Conservation (phyloP, 257 asterid genomes). For the Penstemon barbatus region DNA sequence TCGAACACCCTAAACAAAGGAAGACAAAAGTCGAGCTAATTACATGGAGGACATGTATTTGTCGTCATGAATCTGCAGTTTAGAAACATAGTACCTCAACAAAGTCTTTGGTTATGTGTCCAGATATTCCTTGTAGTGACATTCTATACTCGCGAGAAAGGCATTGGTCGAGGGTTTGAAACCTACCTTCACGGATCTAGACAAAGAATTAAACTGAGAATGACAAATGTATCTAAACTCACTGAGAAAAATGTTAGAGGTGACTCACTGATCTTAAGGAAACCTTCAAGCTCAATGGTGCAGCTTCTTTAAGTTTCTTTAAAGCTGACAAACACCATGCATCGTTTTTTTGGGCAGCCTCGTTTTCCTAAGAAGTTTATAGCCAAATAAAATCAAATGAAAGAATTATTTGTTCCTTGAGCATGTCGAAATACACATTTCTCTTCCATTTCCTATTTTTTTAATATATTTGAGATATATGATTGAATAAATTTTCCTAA, state of each 20-base stretch:
- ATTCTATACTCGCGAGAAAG: conserved; percentile 86
- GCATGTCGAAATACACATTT: not conserved
- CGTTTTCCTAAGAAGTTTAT: conserved; percentile 52
- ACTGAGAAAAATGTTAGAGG: not conserved
- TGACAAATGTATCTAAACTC: not conserved
- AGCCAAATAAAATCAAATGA: not conserved
- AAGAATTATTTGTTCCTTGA: no score
- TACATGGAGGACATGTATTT: conserved; percentile 14
- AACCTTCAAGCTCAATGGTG: conserved; percentile 95
- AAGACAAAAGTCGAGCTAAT: conserved; percentile 16
- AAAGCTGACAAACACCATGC: conserved; percentile 66
- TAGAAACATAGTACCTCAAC: conserved; percentile 54
- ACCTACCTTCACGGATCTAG: conserved; percentile 94
- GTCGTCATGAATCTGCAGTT: conserved; percentile 7
- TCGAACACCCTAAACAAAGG: conserved; percentile 69
- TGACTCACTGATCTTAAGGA: conserved; percentile 85
- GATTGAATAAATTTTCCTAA: not conserved
- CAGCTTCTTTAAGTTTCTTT: conserved; percentile 68
- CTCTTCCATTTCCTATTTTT: not conserved
- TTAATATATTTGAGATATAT: not conserved
- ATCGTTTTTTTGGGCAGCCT: conserved; percentile 70
- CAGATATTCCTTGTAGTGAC: conserved; percentile 72
- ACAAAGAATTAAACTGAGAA: conserved; percentile 22
- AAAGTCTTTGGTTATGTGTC: conserved; percentile 66
- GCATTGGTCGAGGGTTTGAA: conserved; percentile 88